Percentiles rank a stretch among this genome's conserved stretches.
These are phyloP conservation scores for Ceratopteris richardii DNA, from an alignment of 75 land plant genomes.

Conservation along the genomic window DNA sequence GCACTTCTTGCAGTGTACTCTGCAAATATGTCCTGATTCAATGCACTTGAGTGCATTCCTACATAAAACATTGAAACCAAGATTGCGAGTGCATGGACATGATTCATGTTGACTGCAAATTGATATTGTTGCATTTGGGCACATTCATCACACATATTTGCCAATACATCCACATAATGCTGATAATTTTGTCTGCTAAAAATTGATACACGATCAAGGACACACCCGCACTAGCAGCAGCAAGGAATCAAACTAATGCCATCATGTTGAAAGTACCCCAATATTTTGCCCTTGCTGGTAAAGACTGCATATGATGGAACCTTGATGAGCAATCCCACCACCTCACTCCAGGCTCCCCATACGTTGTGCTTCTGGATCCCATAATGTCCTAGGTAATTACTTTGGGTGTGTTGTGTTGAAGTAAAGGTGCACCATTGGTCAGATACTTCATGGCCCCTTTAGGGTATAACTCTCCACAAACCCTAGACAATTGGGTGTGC, in stretches of 20 bases:
- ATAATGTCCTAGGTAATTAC: too few species aligned
- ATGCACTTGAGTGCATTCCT: conserved; percentile 29
- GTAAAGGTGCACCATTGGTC: too few species aligned
- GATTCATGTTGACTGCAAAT: conserved; percentile 43
- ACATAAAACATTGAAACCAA: conserved; percentile 40
- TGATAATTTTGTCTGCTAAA: neutral
- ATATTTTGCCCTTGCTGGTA: neutral
- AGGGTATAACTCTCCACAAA: too few species aligned
- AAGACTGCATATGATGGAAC: neutral
- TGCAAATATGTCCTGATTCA: conserved; percentile 45
- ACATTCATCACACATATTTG: conserved; percentile 44
- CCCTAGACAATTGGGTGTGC: too few species aligned
- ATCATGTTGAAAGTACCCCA: neutral
- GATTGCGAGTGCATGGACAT: conserved; percentile 43
- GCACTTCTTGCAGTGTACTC: conserved; percentile 37
- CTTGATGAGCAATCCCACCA: neutral
- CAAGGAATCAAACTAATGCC: neutral
- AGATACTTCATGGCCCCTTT: too few species aligned
- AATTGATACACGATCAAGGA: neutral
- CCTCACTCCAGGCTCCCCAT: neutral
- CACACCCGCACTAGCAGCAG: neutral
- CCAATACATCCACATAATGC: conserved; percentile 23
- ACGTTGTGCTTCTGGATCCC: too few species aligned
- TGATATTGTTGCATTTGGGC: conserved; percentile 51
- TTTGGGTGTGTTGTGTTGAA: too few species aligned